These are phyloP conservation scores for Lachancea quebecensis DNA, from an alignment of 805 yeast species.

Conservation along the genomic window DNA sequence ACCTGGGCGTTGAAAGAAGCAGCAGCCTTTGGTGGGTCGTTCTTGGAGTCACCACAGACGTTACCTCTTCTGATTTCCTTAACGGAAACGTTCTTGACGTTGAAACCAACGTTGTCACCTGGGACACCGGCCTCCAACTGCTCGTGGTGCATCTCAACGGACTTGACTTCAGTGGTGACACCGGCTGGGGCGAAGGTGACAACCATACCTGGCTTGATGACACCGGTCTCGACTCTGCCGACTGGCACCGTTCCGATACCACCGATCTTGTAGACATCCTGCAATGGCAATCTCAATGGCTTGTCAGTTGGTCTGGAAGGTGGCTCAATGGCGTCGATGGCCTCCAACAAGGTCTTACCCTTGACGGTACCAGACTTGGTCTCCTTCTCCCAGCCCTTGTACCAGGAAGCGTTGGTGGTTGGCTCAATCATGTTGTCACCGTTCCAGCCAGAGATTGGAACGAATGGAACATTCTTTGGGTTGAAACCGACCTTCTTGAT, in stretches of 20 bases:
- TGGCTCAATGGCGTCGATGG: constrained; percentile 77
- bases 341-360: constrained; percentile 81
- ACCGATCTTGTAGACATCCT: constrained; percentile 91
- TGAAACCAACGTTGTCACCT: constrained; percentile 90
- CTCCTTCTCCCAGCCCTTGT: constrained; percentile 81
- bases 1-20: constrained; percentile 82
- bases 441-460: constrained; percentile 88
- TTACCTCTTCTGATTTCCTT: constrained; percentile 90
- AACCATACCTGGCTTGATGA: constrained; percentile 86
- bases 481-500: constrained; percentile 81
- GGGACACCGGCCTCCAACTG: constrained; percentile 72
- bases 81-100: constrained; percentile 84
- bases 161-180: constrained; percentile 84
- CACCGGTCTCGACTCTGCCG: constrained; percentile 92
- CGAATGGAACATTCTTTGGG: constrained; percentile 78
- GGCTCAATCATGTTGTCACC: constrained; percentile 91
- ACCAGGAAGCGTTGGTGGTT: constrained; percentile 78
- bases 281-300: constrained; percentile 85
- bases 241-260: constrained; percentile 90
- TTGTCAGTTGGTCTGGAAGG: constrained; percentile 76
- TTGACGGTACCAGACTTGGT: constrained; percentile 61
- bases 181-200: constrained; percentile 87
- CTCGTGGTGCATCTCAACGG: constrained; percentile 86
- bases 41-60: constrained; percentile 86
- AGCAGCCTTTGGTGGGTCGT: constrained; percentile 78